phyloP scores from a whole-genome alignment of 352 stramenopile species.

The Thalassiosira livingstoniorum region DNA sequence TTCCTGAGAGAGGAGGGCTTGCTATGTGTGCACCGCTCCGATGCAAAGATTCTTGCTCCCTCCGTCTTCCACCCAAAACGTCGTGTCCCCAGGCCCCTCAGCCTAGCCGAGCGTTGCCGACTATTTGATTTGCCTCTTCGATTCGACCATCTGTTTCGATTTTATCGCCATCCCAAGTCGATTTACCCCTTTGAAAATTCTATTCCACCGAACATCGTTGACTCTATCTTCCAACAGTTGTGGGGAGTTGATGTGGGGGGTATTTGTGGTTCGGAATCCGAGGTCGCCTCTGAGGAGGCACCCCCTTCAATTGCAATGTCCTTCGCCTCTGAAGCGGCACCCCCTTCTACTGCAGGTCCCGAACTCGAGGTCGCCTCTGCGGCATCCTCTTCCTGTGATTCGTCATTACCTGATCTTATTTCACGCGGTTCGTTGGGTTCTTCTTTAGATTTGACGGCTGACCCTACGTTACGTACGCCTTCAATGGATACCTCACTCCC shows the following conservation, averaged over 20 bases:
- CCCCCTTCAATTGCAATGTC: no score
- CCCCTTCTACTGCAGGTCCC: background rate
- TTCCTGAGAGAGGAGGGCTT: no score
- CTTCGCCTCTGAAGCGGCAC: background rate
- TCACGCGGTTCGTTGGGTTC: background rate
- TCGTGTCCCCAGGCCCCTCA: background rate
- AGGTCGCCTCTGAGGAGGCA: no score
- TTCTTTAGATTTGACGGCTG: background rate
- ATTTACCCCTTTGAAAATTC: background rate
- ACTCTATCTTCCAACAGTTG: background rate
- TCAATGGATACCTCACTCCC: background rate
- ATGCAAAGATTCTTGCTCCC: background rate
- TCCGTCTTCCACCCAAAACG: background rate
- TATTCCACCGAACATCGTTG: background rate
- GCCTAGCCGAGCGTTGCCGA: background rate
- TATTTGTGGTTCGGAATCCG: background rate
- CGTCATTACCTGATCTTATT: background rate
- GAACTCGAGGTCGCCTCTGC: background rate
- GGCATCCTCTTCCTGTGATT: background rate
- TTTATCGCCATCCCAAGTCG: background rate
- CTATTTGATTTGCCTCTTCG: background rate
- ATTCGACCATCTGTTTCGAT: background rate
- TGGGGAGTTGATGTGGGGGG: slow-evolving; percentile 1
- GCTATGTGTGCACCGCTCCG: background rate
- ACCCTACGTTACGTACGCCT: background rate